These are phyloP conservation scores for Sugiyamaella sp. DNA, from an alignment of 1,139 yeast genomes.

Conservation along the genomic window DNA sequence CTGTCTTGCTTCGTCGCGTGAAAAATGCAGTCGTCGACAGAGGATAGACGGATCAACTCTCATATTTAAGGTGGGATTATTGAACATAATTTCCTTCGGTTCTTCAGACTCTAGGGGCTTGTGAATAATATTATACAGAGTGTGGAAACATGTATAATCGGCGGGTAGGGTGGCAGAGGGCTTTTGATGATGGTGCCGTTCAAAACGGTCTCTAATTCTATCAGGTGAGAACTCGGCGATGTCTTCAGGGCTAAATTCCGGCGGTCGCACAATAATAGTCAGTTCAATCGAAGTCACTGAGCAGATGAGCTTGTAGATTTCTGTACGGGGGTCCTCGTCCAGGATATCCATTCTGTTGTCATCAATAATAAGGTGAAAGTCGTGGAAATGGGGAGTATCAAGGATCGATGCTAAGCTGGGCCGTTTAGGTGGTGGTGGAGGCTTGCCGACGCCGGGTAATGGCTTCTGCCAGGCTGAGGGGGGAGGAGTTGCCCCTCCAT, in stretches of 20 bases:
- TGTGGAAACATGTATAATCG: constrained; percentile 33
- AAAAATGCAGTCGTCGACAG: constrained; percentile 47
- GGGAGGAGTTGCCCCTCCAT: background rate
- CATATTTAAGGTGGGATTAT: constrained; percentile 37
- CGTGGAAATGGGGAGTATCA: constrained; percentile 20
- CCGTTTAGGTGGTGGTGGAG: constrained; percentile 7
- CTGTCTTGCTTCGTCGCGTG: constrained; percentile 45
- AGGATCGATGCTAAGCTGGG: constrained; percentile 7
- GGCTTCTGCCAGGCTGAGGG: constrained; percentile 8
- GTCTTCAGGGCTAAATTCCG: constrained; percentile 33
- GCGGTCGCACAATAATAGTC: constrained; percentile 33
- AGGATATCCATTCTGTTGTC: constrained; percentile 11
- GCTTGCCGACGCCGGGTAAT: constrained; percentile 9
- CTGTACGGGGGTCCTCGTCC: constrained; percentile 23
- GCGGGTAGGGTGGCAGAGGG: constrained; percentile 34
- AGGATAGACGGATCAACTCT: constrained; percentile 55
- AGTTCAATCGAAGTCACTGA: constrained; percentile 28
- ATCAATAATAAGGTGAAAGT: constrained; percentile 29
- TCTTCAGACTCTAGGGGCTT: constrained; percentile 35
- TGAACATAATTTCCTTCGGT: constrained; percentile 33
- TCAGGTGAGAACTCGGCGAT: constrained; percentile 31
- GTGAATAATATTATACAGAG: constrained; percentile 34
- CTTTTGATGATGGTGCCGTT: constrained; percentile 28
- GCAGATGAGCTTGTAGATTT: constrained; percentile 31
- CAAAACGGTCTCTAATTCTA: constrained; percentile 32